Base-by-base conservation (phyloP, 2,329 filamentous ascomycete species). In the Fusarium heterosporum region DNA sequence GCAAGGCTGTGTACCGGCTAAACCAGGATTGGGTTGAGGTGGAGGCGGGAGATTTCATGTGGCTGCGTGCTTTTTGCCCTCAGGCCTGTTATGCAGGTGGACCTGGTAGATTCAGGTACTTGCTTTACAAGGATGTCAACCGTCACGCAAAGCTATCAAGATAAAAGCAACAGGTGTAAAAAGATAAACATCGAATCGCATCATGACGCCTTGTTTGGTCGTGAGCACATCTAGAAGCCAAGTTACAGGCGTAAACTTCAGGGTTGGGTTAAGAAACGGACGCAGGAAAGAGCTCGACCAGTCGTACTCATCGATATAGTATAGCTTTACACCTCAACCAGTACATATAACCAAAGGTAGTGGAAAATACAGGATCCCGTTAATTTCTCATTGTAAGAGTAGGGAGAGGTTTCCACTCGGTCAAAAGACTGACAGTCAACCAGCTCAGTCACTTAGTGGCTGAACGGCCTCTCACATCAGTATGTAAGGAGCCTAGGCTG, bases 1-100 rank as follows among this genome's bases (percentile, higher is more conserved):
- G 62, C 9, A 65, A 65, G 30, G 62, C 62, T 3, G 62, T 65
- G 2, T 65, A 64, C 11, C 34, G 61, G 8, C 48, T 64, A 1
- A 64, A 65, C 10, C 61, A 64, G 43, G 61, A 64, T 4, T 64
- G 59, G 59, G 61, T 59, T 2, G 61, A 64, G 40, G 61, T 64
- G 17, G 61, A 64, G 8, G 61, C 59, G 2, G 61, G 61, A 28
- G 61, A 64, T 19, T 64, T 64, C 6, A 64, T 64, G 61, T 64
- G 59, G 59, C 16, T 64, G 25, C 61, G 61, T 13, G 61, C 60
- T 2, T 64, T 64, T 17, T 64, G 61, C 28, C 60, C 61, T 2
- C 61, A 64, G n/a, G 61, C 61, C 6, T 64, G 61, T 5, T 64
- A 64, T 26, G 61, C 61, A 14, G 61, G 61, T 25, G 61, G 61